Percentiles rank a stretch among this genome's conserved stretches.
Conservation (phyloP, 257 asterid genomes). For the Gardenia jasminoides region DNA sequence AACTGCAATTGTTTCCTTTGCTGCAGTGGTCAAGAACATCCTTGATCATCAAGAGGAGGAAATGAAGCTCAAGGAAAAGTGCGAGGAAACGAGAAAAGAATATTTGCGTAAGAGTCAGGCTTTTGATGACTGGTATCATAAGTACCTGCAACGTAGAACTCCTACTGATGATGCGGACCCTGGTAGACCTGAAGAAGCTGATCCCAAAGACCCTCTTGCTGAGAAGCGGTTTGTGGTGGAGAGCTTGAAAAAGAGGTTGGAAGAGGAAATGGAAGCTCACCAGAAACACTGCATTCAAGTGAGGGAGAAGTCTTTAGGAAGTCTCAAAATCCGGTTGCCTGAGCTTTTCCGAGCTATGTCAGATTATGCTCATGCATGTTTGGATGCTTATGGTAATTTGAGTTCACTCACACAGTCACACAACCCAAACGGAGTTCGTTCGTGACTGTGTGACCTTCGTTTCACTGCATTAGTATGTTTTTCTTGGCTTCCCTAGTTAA, state of each 20-base stretch:
- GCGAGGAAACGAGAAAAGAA: constrained; percentile 69
- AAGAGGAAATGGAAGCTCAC: constrained; percentile 64
- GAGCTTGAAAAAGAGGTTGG: constrained; percentile 49
- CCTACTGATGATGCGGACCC: constrained; percentile 68
- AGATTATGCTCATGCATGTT: constrained; percentile 72
- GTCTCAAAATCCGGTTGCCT: constrained; percentile 73
- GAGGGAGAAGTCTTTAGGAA: constrained; percentile 69
- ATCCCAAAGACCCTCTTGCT: constrained; percentile 33
- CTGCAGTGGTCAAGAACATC: constrained; percentile 58
- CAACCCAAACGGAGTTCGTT: constrained; percentile 36
- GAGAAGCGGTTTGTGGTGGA: constrained; percentile 59
- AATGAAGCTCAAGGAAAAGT: constrained; percentile 61
- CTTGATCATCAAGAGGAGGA: constrained; percentile 78
- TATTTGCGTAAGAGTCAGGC: constrained; percentile 53
- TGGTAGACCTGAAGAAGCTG: constrained; percentile 33
- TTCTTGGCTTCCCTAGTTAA: not conserved
- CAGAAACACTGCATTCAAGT: constrained; percentile 72
- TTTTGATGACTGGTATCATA: constrained; percentile 70
- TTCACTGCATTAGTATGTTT: not conserved
- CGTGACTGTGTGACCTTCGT: constrained; percentile 5
- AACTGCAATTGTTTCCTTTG: constrained; percentile 62
- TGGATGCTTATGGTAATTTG: constrained; percentile 70
- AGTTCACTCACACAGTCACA: constrained; percentile 48
- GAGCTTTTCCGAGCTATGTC: constrained; percentile 65
- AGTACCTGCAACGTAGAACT: constrained; percentile 60